Percentiles rank a stretch among this genome's conserved stretches.
phyloP scores from a whole-genome alignment of 2,329 filamentous ascomycete genomes.

The Volutella citrinella region DNA sequence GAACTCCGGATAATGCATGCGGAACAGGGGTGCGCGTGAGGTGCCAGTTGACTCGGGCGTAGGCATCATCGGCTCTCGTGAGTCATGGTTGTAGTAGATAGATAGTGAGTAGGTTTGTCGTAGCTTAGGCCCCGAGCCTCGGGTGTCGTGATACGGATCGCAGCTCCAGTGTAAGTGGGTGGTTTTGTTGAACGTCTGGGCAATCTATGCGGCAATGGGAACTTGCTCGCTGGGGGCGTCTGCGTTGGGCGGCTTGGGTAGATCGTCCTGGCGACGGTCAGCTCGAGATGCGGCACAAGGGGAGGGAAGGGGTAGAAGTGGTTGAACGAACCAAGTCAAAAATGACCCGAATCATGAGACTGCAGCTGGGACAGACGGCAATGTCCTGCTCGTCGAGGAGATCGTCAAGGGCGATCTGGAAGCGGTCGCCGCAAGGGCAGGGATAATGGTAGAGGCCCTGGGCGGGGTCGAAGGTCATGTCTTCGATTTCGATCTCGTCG shows the following conservation, averaged over 20 bases:
- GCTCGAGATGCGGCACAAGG: no score
- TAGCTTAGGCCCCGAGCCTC: no score
- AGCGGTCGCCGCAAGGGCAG: constrained; percentile 94
- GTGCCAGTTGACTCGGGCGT: no score
- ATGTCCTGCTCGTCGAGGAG: constrained; percentile 88
- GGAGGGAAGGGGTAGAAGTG: no score
- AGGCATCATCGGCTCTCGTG: no score
- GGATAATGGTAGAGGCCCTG: constrained; percentile 93
- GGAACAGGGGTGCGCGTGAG: no score
- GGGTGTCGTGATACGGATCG: no score
- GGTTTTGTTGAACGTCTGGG: no score
- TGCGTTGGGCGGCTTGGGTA: constrained; percentile 38
- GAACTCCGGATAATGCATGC: no score
- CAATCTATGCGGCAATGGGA: constrained; percentile 41
- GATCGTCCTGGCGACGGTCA: constrained; percentile 42
- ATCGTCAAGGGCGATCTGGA: constrained; percentile 84
- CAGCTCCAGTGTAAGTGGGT: no score
- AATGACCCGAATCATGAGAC: constrained; percentile 92
- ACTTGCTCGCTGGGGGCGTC: constrained; percentile 33
- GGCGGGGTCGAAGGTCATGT: constrained; percentile 85
- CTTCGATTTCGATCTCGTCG: constrained; percentile 98
- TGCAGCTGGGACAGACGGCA: constrained; percentile 96
- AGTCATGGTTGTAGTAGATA: no score
- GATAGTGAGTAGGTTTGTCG: no score
- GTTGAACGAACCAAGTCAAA: constrained; percentile 70